Base-by-base conservation (phyloP, 208 protist genomes). In the Trypanosomatidae sp. region DNA sequence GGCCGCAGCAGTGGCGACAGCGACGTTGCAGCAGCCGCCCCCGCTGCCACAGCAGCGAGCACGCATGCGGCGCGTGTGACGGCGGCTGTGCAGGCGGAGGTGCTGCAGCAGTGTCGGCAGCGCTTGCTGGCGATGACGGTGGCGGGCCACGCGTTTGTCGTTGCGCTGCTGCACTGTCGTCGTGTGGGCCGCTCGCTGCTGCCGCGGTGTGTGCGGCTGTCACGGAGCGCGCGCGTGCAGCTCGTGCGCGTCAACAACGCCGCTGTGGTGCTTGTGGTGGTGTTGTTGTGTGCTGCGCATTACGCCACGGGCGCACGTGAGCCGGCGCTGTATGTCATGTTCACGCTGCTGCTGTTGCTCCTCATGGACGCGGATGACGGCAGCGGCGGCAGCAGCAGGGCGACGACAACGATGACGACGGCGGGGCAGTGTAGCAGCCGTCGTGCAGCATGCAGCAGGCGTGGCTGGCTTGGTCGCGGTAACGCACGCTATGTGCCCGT, bases 91-190 rank as follows among this genome's bases (percentile, higher is more conserved):
- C 56, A 68, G 40, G 84, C 64, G 69, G 70, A 78, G 42, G 67
- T 79, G 44, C 68, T 79, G 41, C 62, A 71, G 47, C 59, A 72
- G 37, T 73, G 72, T 15, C 67, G 70, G n/a, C 39, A 66, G 13
- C 71, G 66, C 1, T 59, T 85, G 11, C 47, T 85, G 15, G 66
- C 70, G 11, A 51, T 87, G 35, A 47, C 66, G 6, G 53, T 60
- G 8, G 62, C 73, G 0, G 38, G 64, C 11, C 60, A 73, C 48
- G 42, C 87, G 6, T 81, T 84, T 24, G 51, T 80, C 22, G 67
- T 75, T 10, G 64, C 87, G 13, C 32, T 92, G 27, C 41, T 92
- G 25, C 71, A 71, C 49, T 80, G 66, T 40, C 70, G 78, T 23
- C 33, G 83, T 23, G 56, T 38, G 21, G 75, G 66, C 8, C 58